phyloP scores from a whole-genome alignment of 345 rosid species.

The Linum tenue region DNA sequence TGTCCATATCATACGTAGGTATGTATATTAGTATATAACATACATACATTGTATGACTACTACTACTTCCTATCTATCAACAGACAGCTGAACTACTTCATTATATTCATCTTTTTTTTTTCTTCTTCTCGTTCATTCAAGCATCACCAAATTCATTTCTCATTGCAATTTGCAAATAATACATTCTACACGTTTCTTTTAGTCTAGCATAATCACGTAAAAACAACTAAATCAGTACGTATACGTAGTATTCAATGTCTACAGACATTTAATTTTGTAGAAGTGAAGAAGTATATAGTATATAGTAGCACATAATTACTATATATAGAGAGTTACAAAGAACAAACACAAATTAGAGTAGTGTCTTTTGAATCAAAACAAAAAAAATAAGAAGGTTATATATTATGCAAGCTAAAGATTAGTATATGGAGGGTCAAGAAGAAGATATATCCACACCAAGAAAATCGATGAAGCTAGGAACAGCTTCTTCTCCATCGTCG shows the following conservation, averaged over 20 bases:
- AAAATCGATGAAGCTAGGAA: constrained; percentile 50
- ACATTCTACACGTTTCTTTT: too few species aligned
- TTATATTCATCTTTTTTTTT: neutral
- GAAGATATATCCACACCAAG: constrained; percentile 68
- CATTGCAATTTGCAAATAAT: constrained; percentile 1
- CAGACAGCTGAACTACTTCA: constrained; percentile 12
- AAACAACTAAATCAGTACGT: too few species aligned
- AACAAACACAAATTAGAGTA: neutral
- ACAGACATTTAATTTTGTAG: too few species aligned
- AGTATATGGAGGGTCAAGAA: constrained; percentile 17
- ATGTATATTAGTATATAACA: too few species aligned
- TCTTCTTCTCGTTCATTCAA: constrained; percentile 1
- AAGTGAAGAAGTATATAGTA: too few species aligned
- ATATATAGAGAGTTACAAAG: neutral
- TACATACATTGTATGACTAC: neutral
- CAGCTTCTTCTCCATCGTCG: constrained; percentile 23
- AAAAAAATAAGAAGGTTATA: neutral
- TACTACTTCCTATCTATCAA: neutral
- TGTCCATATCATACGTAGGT: neutral
- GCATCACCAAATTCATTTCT: constrained; percentile 11
- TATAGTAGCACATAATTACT: too few species aligned
- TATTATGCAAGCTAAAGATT: too few species aligned
- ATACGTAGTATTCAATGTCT: too few species aligned
- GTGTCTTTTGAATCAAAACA: neutral
- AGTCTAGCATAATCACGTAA: too few species aligned